Evolutionary conservation across 495 filamentous ascomycete genomes (phyloP), one percentile per base, ranked within the genome.

Genomic region (Parathielavia hyrcaniae): DNA sequence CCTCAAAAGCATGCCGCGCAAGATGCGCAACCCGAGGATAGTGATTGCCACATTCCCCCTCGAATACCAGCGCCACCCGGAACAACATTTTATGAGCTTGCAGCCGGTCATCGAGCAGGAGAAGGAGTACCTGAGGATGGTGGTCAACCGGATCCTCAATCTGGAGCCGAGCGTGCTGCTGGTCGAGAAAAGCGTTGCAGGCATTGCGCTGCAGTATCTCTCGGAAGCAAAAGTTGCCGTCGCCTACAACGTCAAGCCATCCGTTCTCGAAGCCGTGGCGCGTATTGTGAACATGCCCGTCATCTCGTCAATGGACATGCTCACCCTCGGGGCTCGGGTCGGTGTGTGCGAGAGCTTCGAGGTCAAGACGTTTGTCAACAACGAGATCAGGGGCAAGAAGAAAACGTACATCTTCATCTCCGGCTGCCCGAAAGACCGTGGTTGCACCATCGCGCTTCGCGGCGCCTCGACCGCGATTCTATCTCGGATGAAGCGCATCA

Each of bases 91-190:
- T 71, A 97, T 99, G 93, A 97, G 95, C 61, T 74, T 99, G 22
- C 90, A 96, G 61, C 93, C 91, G 38, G 91, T 99, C 55, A 96
- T 99, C 62, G 88, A 91, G 40, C 95, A 97, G 70, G 95, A 99
- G 72, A 86, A 88, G 56, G 95, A 99, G 65, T 99, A 92, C 67
- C 77, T 99, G 10, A 84, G 86, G 61, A 96, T 97, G 65, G 82
- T 97, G 54, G 88, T 97, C 16, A 91, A 88, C 63, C 83, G 93
- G n/a, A 97, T 99, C 53, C 81, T 86, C 58, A 88, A 87, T 12
- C 77, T 97, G 19, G 81, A 83, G 26, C 95, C 95, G 10, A 87
- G 88, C 32, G 71, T 99, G 17, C 76, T 99, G 57, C 79, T 99
- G 19, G 90, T 95, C 14, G 85, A 96, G 66, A 89, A 88, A 56